Evolutionary conservation across 2,329 filamentous ascomycete species (phyloP).

Genomic region (Cercospora sp.): DNA sequence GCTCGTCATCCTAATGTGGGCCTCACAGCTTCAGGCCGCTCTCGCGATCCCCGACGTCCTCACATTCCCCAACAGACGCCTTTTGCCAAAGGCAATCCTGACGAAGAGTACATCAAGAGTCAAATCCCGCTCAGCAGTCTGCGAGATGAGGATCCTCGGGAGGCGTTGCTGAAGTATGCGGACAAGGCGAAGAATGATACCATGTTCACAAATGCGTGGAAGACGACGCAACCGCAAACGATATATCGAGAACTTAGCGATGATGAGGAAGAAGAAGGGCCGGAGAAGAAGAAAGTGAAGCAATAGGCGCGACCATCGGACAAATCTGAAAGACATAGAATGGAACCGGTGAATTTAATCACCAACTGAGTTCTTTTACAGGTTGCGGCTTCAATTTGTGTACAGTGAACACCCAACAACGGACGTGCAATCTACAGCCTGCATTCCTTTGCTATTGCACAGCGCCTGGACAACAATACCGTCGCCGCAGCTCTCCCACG

Average conservation of each 20-base stretch:
- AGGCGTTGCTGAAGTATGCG: conserved; percentile 91
- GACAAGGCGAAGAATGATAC: conserved; percentile 90
- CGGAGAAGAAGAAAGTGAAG: conserved; percentile 55
- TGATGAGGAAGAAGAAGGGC: conserved; percentile 69
- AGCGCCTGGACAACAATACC: too few relatives aligned
- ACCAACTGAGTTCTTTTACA: not conserved
- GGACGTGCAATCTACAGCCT: too few relatives aligned
- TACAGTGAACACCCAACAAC: too few relatives aligned
- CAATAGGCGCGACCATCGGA: conserved; percentile 8
- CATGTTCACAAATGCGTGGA: conserved; percentile 92
- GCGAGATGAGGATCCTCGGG: conserved; percentile 93
- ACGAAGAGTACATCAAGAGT: conserved; percentile 83
- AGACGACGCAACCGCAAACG: conserved; percentile 84
- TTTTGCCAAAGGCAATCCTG: conserved; percentile 85
- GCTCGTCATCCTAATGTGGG: conserved; percentile 69
- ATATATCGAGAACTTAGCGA: conserved; percentile 88
- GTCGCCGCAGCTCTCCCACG: too few relatives aligned
- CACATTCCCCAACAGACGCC: conserved; percentile 82
- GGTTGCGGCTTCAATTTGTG: too few relatives aligned
- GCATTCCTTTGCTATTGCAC: too few relatives aligned
- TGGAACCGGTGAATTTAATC: not conserved
- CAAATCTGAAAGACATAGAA: not conserved
- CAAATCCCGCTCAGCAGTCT: conserved; percentile 88
- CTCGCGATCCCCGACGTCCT: conserved; percentile 78
- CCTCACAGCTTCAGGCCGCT: conserved; percentile 73